Conservation (phyloP, 176 grass and related monocot species). For the Cocos nucifera region DNA sequence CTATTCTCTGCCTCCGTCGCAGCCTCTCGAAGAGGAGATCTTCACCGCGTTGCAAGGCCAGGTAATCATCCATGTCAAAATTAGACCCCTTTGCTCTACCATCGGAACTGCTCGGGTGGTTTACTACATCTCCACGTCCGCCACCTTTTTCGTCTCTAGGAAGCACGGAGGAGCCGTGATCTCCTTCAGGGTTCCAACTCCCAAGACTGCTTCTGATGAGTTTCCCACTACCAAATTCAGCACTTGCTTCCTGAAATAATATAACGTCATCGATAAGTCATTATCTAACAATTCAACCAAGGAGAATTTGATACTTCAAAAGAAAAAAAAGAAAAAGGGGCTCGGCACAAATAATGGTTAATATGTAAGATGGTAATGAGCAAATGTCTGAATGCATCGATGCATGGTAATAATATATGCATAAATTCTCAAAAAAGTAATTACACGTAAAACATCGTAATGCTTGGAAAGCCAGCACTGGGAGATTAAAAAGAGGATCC, state of each 20-base stretch:
- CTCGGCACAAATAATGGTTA: too few relatives aligned
- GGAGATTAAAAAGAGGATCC: too few relatives aligned
- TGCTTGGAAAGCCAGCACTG: too few relatives aligned
- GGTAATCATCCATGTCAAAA: slow-evolving; percentile 65
- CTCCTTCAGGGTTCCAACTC: slow-evolving; percentile 62
- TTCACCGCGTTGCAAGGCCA: slow-evolving; percentile 42
- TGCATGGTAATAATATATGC: too few relatives aligned
- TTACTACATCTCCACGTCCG: slow-evolving; percentile 21
- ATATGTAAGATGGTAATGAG: too few relatives aligned
- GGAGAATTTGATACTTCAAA: too few relatives aligned
- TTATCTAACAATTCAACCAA: too few relatives aligned
- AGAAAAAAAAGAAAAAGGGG: too few relatives aligned
- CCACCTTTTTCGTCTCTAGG: slow-evolving; percentile 23
- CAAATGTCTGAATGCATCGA: too few relatives aligned
- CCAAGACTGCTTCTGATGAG: slow-evolving; percentile 42
- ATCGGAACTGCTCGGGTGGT: slow-evolving; percentile 15
- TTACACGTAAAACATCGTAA: too few relatives aligned
- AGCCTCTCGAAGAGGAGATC: slow-evolving; percentile 55
- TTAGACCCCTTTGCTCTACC: slow-evolving; percentile 17
- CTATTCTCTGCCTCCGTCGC: slow-evolving; percentile 49
- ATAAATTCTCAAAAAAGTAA: too few relatives aligned
- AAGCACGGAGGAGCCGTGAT: slow-evolving; percentile 12
- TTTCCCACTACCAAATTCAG: slow-evolving; percentile 22
- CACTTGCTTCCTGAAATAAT: slow-evolving; percentile 41
- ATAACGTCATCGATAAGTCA: not conserved